Percentiles rank a stretch among this genome's conserved stretches.
Evolutionary conservation across 2,329 filamentous ascomycete genomes (phyloP).

Genomic region (Diaporthe caulivora): DNA sequence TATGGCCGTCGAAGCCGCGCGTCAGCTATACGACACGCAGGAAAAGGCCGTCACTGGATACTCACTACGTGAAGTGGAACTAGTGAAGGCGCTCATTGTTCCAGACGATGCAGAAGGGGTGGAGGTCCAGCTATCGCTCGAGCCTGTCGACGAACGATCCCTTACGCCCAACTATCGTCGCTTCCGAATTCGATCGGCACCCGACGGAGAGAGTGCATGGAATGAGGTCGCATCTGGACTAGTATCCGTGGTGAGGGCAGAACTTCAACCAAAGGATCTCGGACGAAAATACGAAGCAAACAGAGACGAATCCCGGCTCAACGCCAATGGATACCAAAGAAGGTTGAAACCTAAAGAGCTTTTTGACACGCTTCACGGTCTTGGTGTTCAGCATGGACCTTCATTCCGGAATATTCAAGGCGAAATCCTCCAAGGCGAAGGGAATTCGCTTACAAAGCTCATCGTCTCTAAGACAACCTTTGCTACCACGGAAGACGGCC

Average conservation of each 20-base stretch:
- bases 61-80: not conserved
- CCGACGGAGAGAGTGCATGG: not conserved
- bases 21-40: not conserved
- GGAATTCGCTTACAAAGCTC: slow-evolving; percentile 16
- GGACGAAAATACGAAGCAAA: not conserved
- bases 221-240: slow-evolving; percentile 3
- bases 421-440: not conserved
- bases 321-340: not conserved
- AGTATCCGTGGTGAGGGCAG: not conserved
- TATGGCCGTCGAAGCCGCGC: slow-evolving; percentile 34
- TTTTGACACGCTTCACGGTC: slow-evolving; percentile 37
- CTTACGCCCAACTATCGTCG: not conserved
- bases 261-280: slow-evolving; percentile 49
- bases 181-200: not conserved
- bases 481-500: not conserved
- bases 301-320: slow-evolving; percentile 39
- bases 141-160: not conserved
- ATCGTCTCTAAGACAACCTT: not conserved
- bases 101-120: not conserved
- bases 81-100: not conserved
- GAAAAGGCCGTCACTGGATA: not conserved
- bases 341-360: slow-evolving; percentile 40
- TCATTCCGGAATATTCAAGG: slow-evolving; percentile 42
- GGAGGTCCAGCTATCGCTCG: not conserved
- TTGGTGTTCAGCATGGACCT: slow-evolving; percentile 42